Base-by-base conservation (phyloP, 441 rosid genomes). In the Euphorbia corollata region DNA sequence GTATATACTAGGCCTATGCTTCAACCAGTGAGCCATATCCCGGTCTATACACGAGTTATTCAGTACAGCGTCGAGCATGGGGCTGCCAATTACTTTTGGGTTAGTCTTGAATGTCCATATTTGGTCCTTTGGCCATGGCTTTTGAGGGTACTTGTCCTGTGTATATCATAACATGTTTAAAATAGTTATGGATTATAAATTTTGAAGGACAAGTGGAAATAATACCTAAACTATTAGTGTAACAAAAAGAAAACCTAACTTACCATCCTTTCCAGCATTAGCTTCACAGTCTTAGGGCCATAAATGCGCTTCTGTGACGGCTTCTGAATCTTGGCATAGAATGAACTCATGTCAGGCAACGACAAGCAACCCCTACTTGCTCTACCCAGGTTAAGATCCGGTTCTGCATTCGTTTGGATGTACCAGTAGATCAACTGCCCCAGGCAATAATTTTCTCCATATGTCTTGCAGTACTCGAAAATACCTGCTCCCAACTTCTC, bases 381-480 rank as follows among this genome's bases (percentile, higher is more conserved):
- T 77, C 75, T 87, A 66, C 81, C 84, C 77, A 95, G 77, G 79
- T 84, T 85, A 77, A 77, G 50, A 85, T 95, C 98, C 36, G 99
- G 98, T 45, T 90, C 87, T 8, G 79, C 63, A 78, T 85, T 85
- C 3, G 96, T 88, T 86, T 95, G 99, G 67, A 84, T 72, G 74
- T 95, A 87, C 99, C 99, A 95, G 80, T 82, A 95, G 56, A 95
- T 87, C 71, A 95, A 84, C 83, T 95, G 99, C 65, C 98, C 99
- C 48, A 95, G 75, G 76, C 99, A 95, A 78, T 90, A 95, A 75
- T 87, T 95, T 80, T 85, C 97, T 70, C 97, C 96, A 60, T 95
- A 95, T 13, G 86, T 84, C 82, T 89, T 95, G 73, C 84, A 65
- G 77, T 86, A 95, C 83, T 90, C 96, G 60, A 87, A 87, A 50